A percentile compares a stretch with the other conserved stretches of the same genome.
These are phyloP conservation scores for Cicer judaicum DNA, from an alignment of 306 rosid genomes.

Conservation along the genomic window DNA sequence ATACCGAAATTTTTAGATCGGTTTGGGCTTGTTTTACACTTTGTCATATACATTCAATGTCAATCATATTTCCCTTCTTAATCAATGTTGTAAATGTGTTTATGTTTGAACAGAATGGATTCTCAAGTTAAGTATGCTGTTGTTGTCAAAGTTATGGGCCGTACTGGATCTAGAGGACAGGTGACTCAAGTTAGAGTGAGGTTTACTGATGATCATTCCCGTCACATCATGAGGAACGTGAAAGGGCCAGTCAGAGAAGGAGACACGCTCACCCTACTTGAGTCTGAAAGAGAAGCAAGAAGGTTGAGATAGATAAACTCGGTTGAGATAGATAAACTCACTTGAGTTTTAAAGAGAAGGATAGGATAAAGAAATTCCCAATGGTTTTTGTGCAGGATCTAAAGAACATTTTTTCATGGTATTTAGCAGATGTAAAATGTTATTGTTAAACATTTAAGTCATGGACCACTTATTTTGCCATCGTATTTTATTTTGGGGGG, in stretches of 20 bases:
- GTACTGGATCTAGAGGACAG: neutral
- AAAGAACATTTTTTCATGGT: too few species aligned
- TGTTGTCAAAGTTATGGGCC: constrained; percentile 1
- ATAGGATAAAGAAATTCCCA: too few species aligned
- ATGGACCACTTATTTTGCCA: too few species aligned
- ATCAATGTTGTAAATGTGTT: neutral
- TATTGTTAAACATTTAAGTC: too few species aligned
- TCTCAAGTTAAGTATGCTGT: neutral
- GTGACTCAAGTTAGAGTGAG: neutral
- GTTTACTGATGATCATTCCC: neutral
- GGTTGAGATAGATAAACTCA: neutral
- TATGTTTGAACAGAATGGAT: neutral
- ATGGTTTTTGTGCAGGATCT: too few species aligned
- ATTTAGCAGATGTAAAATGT: too few species aligned
- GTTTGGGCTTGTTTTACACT: neutral
- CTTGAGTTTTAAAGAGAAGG: too few species aligned
- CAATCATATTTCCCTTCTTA: neutral
- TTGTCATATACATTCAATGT: neutral
- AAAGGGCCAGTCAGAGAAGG: neutral
- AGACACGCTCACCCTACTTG: neutral
- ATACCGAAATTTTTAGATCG: neutral
- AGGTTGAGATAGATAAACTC: neutral
- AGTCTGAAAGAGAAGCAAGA: constrained; percentile 9
- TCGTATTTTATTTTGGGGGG: too few species aligned
- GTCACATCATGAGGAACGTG: neutral